A percentile compares a stretch with the other conserved stretches of the same genome.
These are phyloP conservation scores for Penicillium coprophilum DNA, from an alignment of 495 filamentous ascomycete species.

Conservation along the genomic window DNA sequence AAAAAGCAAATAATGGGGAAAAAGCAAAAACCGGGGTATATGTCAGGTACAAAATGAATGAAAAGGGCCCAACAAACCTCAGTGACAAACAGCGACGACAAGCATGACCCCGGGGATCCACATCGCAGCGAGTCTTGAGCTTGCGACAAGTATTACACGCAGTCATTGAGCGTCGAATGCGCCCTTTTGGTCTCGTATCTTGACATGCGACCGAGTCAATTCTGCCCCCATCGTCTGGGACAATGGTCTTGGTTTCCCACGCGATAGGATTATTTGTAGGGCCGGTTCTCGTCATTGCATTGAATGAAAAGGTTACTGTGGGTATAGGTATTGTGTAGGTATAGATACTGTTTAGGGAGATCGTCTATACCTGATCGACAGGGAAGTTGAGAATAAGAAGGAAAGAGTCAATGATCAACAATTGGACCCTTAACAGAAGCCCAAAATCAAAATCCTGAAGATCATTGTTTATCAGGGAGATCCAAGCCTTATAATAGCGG, in stretches of 20 bases:
- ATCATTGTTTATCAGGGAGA: constrained; percentile 27
- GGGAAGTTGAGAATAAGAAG: constrained; percentile 1
- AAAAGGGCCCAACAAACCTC: constrained; percentile 26
- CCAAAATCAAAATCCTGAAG: constrained; percentile 20
- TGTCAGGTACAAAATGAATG: not conserved
- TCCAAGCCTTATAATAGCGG: constrained; percentile 30
- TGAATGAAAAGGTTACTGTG: constrained; percentile 1
- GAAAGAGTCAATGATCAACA: constrained; percentile 15
- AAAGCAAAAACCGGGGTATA: not conserved
- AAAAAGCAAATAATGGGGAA: too few relatives aligned
- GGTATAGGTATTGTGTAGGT: not conserved
- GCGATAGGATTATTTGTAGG: constrained; percentile 25
- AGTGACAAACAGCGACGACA: constrained; percentile 45
- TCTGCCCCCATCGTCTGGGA: constrained; percentile 30
- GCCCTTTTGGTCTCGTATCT: constrained; percentile 35
- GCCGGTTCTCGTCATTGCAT: constrained; percentile 37
- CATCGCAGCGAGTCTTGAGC: constrained; percentile 44
- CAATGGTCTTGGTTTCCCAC: constrained; percentile 35
- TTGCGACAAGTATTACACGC: constrained; percentile 48
- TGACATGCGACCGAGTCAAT: constrained; percentile 27
- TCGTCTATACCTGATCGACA: constrained; percentile 13
- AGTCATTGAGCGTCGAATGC: constrained; percentile 46
- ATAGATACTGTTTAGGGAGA: constrained; percentile 7
- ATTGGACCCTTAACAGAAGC: constrained; percentile 17
- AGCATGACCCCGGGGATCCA: constrained; percentile 42